Conservation (phyloP, 352 stramenopile genomes). For the Pythium guiyangense region DNA sequence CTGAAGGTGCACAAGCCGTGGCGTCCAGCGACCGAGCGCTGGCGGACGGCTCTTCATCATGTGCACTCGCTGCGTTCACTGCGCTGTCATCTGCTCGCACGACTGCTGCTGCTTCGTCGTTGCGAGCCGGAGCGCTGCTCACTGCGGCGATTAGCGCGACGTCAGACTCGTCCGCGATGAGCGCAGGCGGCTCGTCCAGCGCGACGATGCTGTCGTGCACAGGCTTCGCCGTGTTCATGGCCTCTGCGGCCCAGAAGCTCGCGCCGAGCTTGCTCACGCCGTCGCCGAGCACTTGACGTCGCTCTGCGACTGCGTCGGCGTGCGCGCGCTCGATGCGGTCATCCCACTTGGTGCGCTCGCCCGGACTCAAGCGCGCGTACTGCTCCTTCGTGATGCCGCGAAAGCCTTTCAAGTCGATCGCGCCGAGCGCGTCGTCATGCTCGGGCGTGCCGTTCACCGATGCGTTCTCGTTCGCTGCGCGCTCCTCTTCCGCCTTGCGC, state of each 20-base stretch:
- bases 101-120: too few species aligned
- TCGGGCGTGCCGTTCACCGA: neutral
- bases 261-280: conserved; percentile 36
- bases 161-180: too few species aligned
- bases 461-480: conserved; percentile 6
- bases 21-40: too few species aligned
- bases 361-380: conserved; percentile 38
- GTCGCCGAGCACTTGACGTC: conserved; percentile 35
- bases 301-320: conserved; percentile 28
- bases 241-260: conserved; percentile 43
- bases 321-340: conserved; percentile 50
- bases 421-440: neutral
- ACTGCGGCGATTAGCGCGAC: too few species aligned
- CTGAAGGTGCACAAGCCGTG: too few species aligned
- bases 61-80: too few species aligned
- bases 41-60: too few species aligned
- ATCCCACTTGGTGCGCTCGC: conserved; percentile 51
- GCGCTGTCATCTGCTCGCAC: too few species aligned
- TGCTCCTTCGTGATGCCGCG: conserved; percentile 62
- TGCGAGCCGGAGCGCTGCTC: too few species aligned
- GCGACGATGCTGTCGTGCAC: too few species aligned
- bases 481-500: conserved; percentile 12
- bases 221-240: neutral
- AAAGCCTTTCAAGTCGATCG: conserved; percentile 46
- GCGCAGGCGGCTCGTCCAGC: neutral